These are phyloP conservation scores for Rhizopus microsporus DNA, from an alignment of 371 early-diverging fungal species.

Conservation along the genomic window DNA sequence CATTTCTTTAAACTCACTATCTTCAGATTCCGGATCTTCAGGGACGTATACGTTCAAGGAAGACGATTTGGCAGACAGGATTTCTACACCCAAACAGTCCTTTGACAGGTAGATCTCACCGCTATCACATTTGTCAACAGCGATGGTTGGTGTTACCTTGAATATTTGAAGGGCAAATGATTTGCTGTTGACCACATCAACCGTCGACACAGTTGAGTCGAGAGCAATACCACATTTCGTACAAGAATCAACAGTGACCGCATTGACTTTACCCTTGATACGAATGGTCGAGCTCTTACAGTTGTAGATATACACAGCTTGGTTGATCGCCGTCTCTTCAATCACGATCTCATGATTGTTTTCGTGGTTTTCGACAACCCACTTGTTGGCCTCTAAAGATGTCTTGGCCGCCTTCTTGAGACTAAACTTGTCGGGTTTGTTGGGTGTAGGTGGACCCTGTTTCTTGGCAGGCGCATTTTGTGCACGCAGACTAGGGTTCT, in stretches of 20 bases:
- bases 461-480: slow-evolving; percentile 40
- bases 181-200: slow-evolving; percentile 90
- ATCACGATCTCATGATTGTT: slow-evolving; percentile 76
- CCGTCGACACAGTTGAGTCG: slow-evolving; percentile 83
- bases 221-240: slow-evolving; percentile 86
- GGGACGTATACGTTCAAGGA: slow-evolving; percentile 84
- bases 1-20: slow-evolving; percentile 81
- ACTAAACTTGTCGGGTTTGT: slow-evolving; percentile 63
- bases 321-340: slow-evolving; percentile 81
- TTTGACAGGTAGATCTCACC: slow-evolving; percentile 84
- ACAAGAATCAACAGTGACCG: slow-evolving; percentile 86
- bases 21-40: slow-evolving; percentile 64
- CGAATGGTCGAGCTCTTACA: slow-evolving; percentile 89
- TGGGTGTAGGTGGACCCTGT: slow-evolving; percentile 64
- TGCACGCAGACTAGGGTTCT: slow-evolving; percentile 87
- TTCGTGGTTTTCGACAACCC: slow-evolving; percentile 88
- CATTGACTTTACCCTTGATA: slow-evolving; percentile 91
- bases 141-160: slow-evolving; percentile 80
- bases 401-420: slow-evolving; percentile 80
- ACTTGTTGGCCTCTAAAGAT: slow-evolving; percentile 88
- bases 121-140: slow-evolving; percentile 93
- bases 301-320: slow-evolving; percentile 90
- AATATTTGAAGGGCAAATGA: slow-evolving; percentile 90
- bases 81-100: slow-evolving; percentile 76
- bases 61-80: slow-evolving; percentile 88